These are phyloP conservation scores for Metarhizium album DNA, from an alignment of 2,329 filamentous ascomycete species.

Conservation along the genomic window DNA sequence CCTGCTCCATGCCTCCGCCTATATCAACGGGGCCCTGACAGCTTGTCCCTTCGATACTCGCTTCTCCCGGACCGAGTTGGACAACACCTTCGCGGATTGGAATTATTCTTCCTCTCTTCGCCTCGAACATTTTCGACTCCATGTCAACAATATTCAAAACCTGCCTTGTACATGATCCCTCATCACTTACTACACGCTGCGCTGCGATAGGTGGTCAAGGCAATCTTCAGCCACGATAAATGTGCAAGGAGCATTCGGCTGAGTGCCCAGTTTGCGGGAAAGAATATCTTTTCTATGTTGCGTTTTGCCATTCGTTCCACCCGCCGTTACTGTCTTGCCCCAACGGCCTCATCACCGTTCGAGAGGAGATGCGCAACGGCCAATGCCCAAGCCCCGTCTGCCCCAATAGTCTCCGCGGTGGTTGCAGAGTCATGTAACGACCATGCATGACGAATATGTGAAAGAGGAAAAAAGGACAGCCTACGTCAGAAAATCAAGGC, in stretches of 20 bases:
- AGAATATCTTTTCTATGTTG: constrained; percentile 46
- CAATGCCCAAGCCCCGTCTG: constrained; percentile 49
- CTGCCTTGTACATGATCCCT: constrained; percentile 2
- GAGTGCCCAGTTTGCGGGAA: constrained; percentile 50
- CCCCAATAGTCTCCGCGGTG: constrained; percentile 45
- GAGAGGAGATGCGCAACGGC: constrained; percentile 39
- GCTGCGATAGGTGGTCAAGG: constrained; percentile 1
- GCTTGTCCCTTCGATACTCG: background rate
- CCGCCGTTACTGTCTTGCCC: constrained; percentile 38
- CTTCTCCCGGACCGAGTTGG: background rate
- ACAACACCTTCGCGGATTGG: background rate
- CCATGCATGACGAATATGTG: background rate
- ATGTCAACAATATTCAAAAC: background rate
- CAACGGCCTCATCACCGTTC: constrained; percentile 26
- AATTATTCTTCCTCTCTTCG: background rate
- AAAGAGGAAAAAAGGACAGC: background rate
- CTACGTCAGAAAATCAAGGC: constrained; percentile 2
- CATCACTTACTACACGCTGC: background rate
- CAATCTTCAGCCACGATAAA: constrained; percentile 30
- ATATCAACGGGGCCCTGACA: background rate
- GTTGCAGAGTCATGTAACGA: constrained; percentile 42
- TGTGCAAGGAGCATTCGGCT: constrained; percentile 48
- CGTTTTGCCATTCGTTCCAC: constrained; percentile 42
- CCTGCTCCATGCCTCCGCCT: constrained; percentile 1
- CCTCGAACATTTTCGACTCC: background rate